Evolutionary conservation across 2,329 filamentous ascomycete genomes (phyloP).

Genomic region (Hirsutella rhossiliensis): DNA sequence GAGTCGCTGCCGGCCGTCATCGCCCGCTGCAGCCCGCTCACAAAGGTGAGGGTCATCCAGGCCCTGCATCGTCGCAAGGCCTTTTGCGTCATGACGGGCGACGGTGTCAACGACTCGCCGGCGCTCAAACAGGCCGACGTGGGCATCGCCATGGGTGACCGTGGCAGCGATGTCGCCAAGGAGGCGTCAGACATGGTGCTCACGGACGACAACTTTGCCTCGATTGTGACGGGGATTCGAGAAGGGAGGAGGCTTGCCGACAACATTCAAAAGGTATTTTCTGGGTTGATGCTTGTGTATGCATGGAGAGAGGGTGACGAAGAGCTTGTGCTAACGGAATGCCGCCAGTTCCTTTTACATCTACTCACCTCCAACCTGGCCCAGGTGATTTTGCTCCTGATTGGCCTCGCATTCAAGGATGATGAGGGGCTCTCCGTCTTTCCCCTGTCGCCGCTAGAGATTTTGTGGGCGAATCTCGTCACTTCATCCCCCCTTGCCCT

Average conservation of each 20-base stretch:
- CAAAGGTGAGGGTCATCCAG: slow-evolving; percentile 66
- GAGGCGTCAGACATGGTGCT: slow-evolving; percentile 82
- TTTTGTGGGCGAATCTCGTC: slow-evolving; percentile 66
- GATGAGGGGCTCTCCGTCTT: slow-evolving; percentile 47
- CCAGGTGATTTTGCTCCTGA: slow-evolving; percentile 55
- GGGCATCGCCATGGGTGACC: slow-evolving; percentile 62
- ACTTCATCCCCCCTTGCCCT: slow-evolving; percentile 62
- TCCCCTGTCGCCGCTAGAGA: slow-evolving; percentile 59
- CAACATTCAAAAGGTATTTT: slow-evolving; percentile 59
- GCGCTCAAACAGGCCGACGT: slow-evolving; percentile 63
- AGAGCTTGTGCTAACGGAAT: neutral
- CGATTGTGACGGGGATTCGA: slow-evolving; percentile 60
- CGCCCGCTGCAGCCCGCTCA: slow-evolving; percentile 56
- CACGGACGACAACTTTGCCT: slow-evolving; percentile 81
- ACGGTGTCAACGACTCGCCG: slow-evolving; percentile 65
- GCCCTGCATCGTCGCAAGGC: slow-evolving; percentile 56
- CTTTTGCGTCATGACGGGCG: slow-evolving; percentile 65
- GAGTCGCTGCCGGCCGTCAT: slow-evolving; percentile 53
- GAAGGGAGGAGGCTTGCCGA: slow-evolving; percentile 59
- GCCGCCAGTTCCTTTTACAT: slow-evolving; percentile 44
- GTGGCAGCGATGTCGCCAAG: slow-evolving; percentile 62
- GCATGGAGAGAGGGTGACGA: neutral
- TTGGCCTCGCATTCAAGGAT: slow-evolving; percentile 60
- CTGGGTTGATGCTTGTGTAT: neutral
- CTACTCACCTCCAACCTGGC: slow-evolving; percentile 59